Evolutionary conservation across 139 green algal species (phyloP).

Genomic region (Ostreobium quekettii): DNA sequence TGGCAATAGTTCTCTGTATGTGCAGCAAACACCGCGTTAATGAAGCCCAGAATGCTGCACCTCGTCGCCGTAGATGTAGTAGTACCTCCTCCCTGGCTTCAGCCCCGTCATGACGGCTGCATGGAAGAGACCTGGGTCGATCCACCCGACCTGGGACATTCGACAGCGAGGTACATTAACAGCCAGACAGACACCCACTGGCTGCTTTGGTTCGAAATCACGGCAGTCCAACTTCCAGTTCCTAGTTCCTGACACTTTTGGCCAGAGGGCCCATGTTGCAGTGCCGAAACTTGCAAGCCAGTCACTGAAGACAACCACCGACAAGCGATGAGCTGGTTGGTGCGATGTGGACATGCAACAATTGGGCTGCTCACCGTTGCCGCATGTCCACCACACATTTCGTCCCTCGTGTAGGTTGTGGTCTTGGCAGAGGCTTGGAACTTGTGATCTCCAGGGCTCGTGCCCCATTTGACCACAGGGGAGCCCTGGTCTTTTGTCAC

Average conservation of each 20-base stretch:
- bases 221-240: too few relatives aligned
- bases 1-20: too few relatives aligned
- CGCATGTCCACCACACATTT: slow-evolving; percentile 48
- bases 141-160: slow-evolving; percentile 35
- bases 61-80: slow-evolving; percentile 54
- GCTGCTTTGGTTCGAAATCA: too few relatives aligned
- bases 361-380: slow-evolving; percentile 17
- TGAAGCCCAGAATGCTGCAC: too few relatives aligned
- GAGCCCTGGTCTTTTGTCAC: slow-evolving; percentile 28
- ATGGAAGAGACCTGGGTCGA: slow-evolving; percentile 51
- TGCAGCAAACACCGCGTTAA: too few relatives aligned
- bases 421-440: slow-evolving; percentile 14
- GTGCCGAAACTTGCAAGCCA: not conserved
- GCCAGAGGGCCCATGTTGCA: not conserved
- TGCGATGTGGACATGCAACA: not conserved
- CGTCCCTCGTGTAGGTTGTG: slow-evolving; percentile 37
- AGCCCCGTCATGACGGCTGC: slow-evolving; percentile 42
- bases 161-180: not conserved
- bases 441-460: slow-evolving; percentile 18
- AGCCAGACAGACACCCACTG: not conserved
- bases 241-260: too few relatives aligned
- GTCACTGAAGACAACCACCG: not conserved
- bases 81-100: slow-evolving; percentile 37
- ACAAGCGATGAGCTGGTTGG: not conserved
- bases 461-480: slow-evolving; percentile 36